Base-by-base conservation (phyloP, 225 moss, liverwort and hornwort genomes). In the Sphagnum contortum region DNA sequence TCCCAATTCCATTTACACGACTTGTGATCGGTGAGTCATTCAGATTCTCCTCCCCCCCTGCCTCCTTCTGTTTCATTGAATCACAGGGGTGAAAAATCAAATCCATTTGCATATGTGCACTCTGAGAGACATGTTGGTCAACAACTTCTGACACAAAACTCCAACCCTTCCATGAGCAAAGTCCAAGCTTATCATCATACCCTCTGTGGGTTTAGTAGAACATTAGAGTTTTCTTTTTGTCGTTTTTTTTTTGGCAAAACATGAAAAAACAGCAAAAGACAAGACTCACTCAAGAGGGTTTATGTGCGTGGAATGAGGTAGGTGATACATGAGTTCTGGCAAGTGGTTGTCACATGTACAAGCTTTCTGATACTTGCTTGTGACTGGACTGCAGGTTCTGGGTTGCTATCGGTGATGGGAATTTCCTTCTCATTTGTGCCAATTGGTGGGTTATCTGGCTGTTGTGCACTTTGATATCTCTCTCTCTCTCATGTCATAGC, bases 351-450 rank as follows among this genome's bases (percentile, higher is more conserved):
- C 5, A 44, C 0, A 9, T 60, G 9, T 4, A 29, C 29, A 29
- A 29, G 29, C 29, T 29, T 29, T 29, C 29, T 29, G 29, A 29
- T 29, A 29, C 29, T 29, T 29, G 29, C 29, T 29, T 29, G 29
- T 29, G 29, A 6, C 8, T 50, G 63, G 47, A 70, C 45, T 70
- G 64, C 66, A 70, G 96, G 96, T 47, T 92, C 96, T 12, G 96
- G 96, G 4, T 53, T 98, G 87, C 77, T 98, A 0, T 98, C 96
- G 0, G 96, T 92, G 71, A 88, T 92, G 90, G 96, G 96, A 58
- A 83, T 87, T 2, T 86, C 96, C 2, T 87, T 92, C 69, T 76
- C 89, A 9, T 92, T 90, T 66, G 82, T 98, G 2, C 96, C 96
- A 2, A 78, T 92, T n/a, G 70, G 88, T 91, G 68, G 74, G 85